phyloP scores from a whole-genome alignment of 306 rosid species.

The Styphnolobium japonicum region DNA sequence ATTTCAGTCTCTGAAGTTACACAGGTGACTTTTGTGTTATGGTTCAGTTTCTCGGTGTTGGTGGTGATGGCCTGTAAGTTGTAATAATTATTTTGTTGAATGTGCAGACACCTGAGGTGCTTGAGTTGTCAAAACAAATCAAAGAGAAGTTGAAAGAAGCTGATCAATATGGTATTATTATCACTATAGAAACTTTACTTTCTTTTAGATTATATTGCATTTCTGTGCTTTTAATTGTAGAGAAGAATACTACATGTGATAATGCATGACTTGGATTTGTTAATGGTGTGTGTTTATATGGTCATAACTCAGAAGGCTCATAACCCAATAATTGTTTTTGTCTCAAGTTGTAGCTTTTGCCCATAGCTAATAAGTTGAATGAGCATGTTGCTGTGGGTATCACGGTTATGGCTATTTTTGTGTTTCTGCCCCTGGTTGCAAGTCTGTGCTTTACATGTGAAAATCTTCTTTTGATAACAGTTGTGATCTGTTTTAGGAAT shows the following conservation, averaged over 20 bases:
- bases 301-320: background rate
- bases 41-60: background rate
- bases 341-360: constrained; percentile 3
- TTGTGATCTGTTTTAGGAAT: background rate
- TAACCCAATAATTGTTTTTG: background rate
- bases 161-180: constrained; percentile 71
- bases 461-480: background rate
- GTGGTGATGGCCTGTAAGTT: background rate
- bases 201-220: background rate
- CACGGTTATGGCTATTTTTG: background rate
- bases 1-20: constrained; percentile 97
- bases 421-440: background rate
- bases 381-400: background rate
- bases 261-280: background rate
- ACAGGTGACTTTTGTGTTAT: constrained; percentile 45
- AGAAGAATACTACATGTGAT: background rate
- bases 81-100: constrained; percentile 9
- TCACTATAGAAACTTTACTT: background rate
- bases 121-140: constrained; percentile 78
- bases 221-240: background rate
- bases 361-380: constrained; percentile 1
- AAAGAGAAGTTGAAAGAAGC: constrained; percentile 89
- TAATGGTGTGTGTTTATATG: background rate
- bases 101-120: constrained; percentile 78
- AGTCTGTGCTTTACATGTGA: background rate